Conservation (phyloP, 257 asterid species). For the Przewalskia tangutica region DNA sequence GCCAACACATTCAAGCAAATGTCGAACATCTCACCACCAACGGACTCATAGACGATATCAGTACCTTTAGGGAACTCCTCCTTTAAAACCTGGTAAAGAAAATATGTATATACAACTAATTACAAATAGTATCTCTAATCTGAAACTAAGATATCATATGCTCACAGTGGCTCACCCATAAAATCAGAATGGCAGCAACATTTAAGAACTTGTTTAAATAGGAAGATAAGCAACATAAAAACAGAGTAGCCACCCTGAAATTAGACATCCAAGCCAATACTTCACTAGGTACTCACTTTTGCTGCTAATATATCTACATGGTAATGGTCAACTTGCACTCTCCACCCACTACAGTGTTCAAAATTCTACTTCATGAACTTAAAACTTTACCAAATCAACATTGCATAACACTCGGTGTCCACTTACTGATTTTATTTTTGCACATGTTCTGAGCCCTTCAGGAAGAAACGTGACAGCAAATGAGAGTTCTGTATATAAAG, state of each 20-base stretch:
- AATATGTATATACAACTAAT: background rate
- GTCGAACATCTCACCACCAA: slow-evolving; percentile 87
- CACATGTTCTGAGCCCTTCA: background rate
- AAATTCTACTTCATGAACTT: too few species aligned
- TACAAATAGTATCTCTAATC: background rate
- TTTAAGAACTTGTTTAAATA: background rate
- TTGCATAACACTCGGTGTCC: background rate
- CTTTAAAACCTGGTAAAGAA: slow-evolving; percentile 47
- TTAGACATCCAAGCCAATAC: background rate
- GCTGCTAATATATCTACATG: background rate
- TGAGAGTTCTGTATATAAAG: background rate
- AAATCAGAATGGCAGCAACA: background rate
- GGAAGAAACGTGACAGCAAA: background rate
- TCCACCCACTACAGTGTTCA: background rate
- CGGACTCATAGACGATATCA: slow-evolving; percentile 81
- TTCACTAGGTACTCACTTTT: background rate
- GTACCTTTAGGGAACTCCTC: slow-evolving; percentile 76
- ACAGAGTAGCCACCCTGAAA: background rate
- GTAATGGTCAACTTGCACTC: background rate
- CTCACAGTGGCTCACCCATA: background rate
- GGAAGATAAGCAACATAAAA: background rate
- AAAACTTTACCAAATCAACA: too few species aligned
- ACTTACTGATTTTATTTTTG: background rate
- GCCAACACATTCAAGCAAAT: too few species aligned
- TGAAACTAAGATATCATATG: background rate